Base-by-base conservation (phyloP, 306 rosid species). In the Senna siamea region DNA sequence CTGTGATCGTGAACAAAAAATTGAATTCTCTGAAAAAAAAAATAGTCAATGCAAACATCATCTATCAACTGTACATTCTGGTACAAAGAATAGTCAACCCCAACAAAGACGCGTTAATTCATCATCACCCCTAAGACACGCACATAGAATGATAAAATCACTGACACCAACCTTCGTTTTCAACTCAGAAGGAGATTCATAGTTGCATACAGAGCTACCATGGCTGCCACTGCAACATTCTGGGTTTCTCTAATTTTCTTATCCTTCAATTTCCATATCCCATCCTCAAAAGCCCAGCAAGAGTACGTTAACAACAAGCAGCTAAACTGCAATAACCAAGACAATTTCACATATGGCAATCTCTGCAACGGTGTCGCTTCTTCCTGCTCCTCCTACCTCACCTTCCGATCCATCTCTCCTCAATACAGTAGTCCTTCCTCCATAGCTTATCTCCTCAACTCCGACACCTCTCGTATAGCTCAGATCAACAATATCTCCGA, bases 381-480 rank as follows among this genome's bases (percentile, higher is more conserved):
- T 0, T 76, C 93, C 0, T 91, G 97, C 80, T 4, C 0, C 2
- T 83, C 92, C 0, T 91, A 81, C 77, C 97, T 91, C 73, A 88
- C 92, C 6, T 91, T 91, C 89, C 78, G 77, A 62, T 87, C 97
- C 4, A 2, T 1, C 15, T 11, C 79, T 17, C 83, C 79, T 6
- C 1, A 6, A 0, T 87, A 81, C 86, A 56, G 56, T 77, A 19
- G 83, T 0, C 85, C 90, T 0, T 0, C 76, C 26, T 6, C 69
- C 62, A 87, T 91, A 6, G 78, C 86, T 4, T 76, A 28, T 23
- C 89, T 88, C 65, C 72, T 88, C 35, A 37, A 32, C 76, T 63
- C 93, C 61, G 5, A 52, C 0, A 2, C 90, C 9, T 0, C 75
- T 8, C 44, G 4, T 47, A 74, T 86, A 18, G 80, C 93, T 12